Conservation (phyloP, 2,329 filamentous ascomycete genomes). For the Cordyceps pruinosa region DNA sequence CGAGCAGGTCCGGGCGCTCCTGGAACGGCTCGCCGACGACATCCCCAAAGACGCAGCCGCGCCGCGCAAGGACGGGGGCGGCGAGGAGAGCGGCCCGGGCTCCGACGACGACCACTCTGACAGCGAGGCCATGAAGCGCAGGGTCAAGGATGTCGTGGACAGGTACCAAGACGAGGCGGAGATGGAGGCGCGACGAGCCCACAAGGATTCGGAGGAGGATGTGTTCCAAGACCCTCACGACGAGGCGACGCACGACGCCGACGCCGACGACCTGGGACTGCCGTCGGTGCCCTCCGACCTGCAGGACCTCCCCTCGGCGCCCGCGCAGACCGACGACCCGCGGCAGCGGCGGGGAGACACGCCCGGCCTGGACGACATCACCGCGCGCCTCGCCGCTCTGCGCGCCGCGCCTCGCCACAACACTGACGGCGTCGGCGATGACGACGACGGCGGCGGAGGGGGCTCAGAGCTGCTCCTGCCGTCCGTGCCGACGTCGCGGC, state of each 20-base stretch:
- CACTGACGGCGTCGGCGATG: slow-evolving; percentile 14
- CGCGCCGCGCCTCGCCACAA: slow-evolving; percentile 28
- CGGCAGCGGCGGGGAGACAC: slow-evolving; percentile 14
- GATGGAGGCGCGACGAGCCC: slow-evolving; percentile 21
- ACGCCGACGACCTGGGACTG: slow-evolving; percentile 29
- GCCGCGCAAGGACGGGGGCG: background rate
- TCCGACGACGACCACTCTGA: slow-evolving; percentile 33
- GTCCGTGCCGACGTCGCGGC: slow-evolving; percentile 43
- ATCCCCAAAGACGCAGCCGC: slow-evolving; percentile 23
- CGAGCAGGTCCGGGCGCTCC: slow-evolving; percentile 28
- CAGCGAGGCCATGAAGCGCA: slow-evolving; percentile 39
- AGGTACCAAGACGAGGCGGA: slow-evolving; percentile 40
- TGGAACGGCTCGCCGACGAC: slow-evolving; percentile 30
- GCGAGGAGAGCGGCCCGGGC: slow-evolving; percentile 10
- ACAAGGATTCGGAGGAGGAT: background rate
- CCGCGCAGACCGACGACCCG: slow-evolving; percentile 8
- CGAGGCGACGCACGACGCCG: slow-evolving; percentile 15
- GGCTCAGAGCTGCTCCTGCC: slow-evolving; percentile 38
- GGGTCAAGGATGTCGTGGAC: slow-evolving; percentile 39
- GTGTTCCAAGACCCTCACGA: slow-evolving; percentile 14
- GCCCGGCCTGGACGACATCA: slow-evolving; percentile 37
- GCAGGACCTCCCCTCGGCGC: slow-evolving; percentile 27
- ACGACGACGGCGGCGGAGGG: slow-evolving; percentile 24
- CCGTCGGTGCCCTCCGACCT: slow-evolving; percentile 41
- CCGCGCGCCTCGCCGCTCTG: slow-evolving; percentile 46